Base-by-base conservation (phyloP, 352 stramenopile species). In the Phytophthora niederhauseri region DNA sequence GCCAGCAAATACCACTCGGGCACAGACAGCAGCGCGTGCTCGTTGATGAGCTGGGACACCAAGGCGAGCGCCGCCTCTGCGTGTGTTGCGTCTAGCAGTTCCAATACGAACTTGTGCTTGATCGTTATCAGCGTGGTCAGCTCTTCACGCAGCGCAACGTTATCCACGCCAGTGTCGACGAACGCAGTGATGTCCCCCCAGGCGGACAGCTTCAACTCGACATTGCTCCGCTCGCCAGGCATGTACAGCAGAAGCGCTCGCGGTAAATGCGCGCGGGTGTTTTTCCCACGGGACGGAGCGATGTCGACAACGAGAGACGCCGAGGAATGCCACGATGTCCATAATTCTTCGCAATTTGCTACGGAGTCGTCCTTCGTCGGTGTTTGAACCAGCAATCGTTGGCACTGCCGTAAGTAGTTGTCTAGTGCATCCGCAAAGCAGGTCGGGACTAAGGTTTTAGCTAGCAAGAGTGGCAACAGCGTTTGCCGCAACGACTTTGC, bases 1-100 rank as follows among this genome's bases (percentile, higher is more conserved):
- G 53, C 73, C 3, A 90, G 11, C 1, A 87, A 14, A 49, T 82
- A 79, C 84, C 84, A 90, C 36, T 84, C 64, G 0, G 84, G 84
- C 0, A 83, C 64, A 0, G 71, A 79, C 1, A 90, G 59, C 43
- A 89, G 36, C 14, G 80, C 75, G 49, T 90, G 74, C 30, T 89
- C 73, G 43, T 81, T 85, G 41, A 92, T 80, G 8, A 87, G 26
- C 7, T 77, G 67, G 2, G 84, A 90, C 3, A 89, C 67, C 0
- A 89, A 57, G 2, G 63, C 36, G 2, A 89, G 48, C 3, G 82
- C 65, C 3, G 31, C 8, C 17, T 87, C 77, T 3, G 76, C 81
- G 6, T 81, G 54, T 0, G 53, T 41, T 0, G 72, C 14, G 2
- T 77, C 51, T 1, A 80, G 46, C 5, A 90, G 38, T 24, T 90